phyloP scores from a whole-genome alignment of 2,329 filamentous ascomycete genomes.

The Botryotinia convoluta region DNA sequence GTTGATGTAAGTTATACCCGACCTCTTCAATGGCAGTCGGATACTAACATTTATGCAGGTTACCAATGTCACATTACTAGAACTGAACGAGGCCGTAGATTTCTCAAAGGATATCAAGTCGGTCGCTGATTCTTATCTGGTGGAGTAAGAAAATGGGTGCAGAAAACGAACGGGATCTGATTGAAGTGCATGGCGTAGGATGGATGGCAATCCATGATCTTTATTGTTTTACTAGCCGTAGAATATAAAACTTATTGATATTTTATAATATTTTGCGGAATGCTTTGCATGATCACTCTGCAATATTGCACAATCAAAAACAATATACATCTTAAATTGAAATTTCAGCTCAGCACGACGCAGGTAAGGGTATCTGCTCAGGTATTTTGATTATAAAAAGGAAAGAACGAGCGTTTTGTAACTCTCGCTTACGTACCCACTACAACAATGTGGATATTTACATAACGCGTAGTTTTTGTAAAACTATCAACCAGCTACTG shows the following conservation, averaged over 20 bases:
- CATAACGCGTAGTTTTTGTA: neutral
- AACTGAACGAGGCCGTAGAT: constrained; percentile 73
- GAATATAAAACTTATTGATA: constrained; percentile 22
- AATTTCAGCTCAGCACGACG: neutral
- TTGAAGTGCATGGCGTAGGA: constrained; percentile 31
- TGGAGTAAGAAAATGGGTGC: constrained; percentile 56
- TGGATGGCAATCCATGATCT: constrained; percentile 22
- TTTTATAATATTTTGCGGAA: neutral
- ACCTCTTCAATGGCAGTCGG: constrained; percentile 11
- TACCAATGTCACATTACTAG: constrained; percentile 65
- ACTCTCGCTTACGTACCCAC: constrained; percentile 14
- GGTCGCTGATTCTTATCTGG: constrained; percentile 70
- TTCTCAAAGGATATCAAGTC: constrained; percentile 83
- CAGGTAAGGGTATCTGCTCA: neutral
- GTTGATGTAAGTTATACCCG: constrained; percentile 70
- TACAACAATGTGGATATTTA: constrained; percentile 12
- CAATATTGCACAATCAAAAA: neutral
- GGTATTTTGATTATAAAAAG: neutral
- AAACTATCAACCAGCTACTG: neutral
- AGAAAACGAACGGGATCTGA: constrained; percentile 29
- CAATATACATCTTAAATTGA: neutral
- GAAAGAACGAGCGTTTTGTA: constrained; percentile 10
- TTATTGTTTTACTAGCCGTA: constrained; percentile 24
- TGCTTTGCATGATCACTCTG: neutral
- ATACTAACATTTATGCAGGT: constrained; percentile 51